Evolutionary conservation across 805 yeast species (phyloP).

Genomic region (Ogataea trehalophila): DNA sequence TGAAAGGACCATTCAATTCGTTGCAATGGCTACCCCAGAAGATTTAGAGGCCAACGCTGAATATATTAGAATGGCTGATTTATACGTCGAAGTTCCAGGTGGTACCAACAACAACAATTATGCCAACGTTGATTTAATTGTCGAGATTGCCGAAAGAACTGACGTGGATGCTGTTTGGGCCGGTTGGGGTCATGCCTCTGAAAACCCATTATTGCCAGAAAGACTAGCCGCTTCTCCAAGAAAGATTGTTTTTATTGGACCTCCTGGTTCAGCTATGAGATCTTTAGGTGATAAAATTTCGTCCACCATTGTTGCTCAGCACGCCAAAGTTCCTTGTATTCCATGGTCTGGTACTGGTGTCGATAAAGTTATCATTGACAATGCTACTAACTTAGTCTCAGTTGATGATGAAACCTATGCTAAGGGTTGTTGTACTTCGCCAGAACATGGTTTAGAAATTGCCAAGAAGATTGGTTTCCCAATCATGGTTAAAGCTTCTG

Average conservation of each 20-base stretch:
- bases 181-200: conserved; percentile 99
- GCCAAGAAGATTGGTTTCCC: conserved; percentile 94
- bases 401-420: conserved; percentile 80
- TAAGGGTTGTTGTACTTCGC: conserved; percentile 79
- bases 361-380: conserved; percentile 69
- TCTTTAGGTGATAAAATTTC: conserved; percentile 98
- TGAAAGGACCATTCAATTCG: conserved; percentile 88
- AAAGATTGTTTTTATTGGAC: conserved; percentile 91
- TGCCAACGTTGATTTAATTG: conserved; percentile 96
- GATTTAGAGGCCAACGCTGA: conserved; percentile 96
- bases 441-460: conserved; percentile 84
- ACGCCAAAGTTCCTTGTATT: conserved; percentile 96
- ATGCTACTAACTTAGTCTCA: conserved; percentile 71
- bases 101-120: conserved; percentile 98
- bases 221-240: conserved; percentile 88
- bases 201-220: conserved; percentile 93
- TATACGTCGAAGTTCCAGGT: conserved; percentile 97
- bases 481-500: conserved; percentile 98
- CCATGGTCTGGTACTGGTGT: conserved; percentile 99
- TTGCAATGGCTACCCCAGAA: conserved; percentile 99
- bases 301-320: conserved; percentile 98
- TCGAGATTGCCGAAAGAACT: conserved; percentile 95
- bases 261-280: conserved; percentile 99
- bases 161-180: conserved; percentile 99
- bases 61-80: conserved; percentile 98